Conservation (phyloP, 371 early-diverging fungal species). For the Mortierella sp. region DNA sequence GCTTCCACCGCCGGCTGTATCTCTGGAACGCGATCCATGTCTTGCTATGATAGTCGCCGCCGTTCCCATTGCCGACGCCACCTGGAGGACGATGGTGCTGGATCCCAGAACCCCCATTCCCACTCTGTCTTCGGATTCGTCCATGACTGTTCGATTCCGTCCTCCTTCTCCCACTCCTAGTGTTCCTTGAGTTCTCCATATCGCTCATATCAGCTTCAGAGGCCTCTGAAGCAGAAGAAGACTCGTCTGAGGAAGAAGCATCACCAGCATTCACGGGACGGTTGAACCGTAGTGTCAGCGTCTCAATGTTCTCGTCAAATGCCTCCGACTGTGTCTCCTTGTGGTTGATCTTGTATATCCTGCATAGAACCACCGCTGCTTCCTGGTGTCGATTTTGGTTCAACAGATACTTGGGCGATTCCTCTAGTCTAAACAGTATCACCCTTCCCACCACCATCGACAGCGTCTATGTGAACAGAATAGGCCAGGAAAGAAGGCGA, state of each 20-base stretch:
- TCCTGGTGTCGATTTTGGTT: constrained; percentile 76
- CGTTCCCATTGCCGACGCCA: background rate
- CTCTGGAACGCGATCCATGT: background rate
- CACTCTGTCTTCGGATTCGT: background rate
- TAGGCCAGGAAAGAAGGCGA: background rate
- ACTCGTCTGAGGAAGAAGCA: constrained; percentile 13
- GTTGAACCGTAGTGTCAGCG: constrained; percentile 39
- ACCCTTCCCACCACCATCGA: constrained; percentile 80
- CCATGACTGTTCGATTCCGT: background rate
- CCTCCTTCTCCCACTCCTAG: background rate
- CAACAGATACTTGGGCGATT: constrained; percentile 87
- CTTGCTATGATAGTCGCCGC: background rate
- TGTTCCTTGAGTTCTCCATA: background rate
- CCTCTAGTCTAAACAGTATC: constrained; percentile 76
- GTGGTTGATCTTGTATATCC: constrained; percentile 84
- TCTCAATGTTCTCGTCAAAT: constrained; percentile 50
- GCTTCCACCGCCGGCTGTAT: constrained; percentile 13
- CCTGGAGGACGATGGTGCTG: background rate
- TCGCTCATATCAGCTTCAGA: constrained; percentile 17
- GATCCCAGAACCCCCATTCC: background rate
- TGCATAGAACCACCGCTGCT: constrained; percentile 78
- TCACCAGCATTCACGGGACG: constrained; percentile 5
- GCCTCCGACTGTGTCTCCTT: constrained; percentile 31
- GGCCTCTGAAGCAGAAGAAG: constrained; percentile 17
- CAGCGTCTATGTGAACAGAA: constrained; percentile 62